Evolutionary conservation across 179 eudicot species (phyloP).

Genomic region (Silene coronaria): DNA sequence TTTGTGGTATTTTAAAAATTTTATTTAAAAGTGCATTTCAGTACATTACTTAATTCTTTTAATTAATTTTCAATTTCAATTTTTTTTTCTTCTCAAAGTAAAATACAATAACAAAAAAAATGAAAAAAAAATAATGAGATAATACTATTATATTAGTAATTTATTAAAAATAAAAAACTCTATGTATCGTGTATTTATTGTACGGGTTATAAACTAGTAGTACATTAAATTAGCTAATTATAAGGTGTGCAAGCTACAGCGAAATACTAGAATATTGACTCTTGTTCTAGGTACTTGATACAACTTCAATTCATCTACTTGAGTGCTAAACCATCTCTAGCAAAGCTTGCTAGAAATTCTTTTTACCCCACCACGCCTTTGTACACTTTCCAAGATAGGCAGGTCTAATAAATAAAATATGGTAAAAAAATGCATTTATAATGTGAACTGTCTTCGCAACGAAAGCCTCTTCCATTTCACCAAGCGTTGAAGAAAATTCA

Average conservation of each 20-base stretch:
- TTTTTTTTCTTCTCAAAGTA: no score
- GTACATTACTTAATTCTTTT: no score
- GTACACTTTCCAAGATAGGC: background rate
- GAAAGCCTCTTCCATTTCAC: constrained; percentile 13
- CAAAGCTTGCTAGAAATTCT: background rate
- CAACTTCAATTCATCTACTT: background rate
- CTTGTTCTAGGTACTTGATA: background rate
- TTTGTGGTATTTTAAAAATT: no score
- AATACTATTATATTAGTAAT: no score
- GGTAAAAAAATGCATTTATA: background rate
- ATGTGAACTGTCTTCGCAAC: no score
- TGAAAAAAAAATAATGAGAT: no score
- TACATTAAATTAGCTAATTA: background rate
- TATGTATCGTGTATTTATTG: no score
- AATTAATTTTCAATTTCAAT: no score
- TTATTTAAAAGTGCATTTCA: no score
- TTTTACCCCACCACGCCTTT: background rate
- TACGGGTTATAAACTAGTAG: no score
- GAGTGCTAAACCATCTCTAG: background rate
- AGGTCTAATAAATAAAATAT: background rate
- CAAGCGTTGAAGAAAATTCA: constrained; percentile 9
- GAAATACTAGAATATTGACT: background rate
- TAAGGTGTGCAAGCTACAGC: background rate
- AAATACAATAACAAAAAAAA: no score
- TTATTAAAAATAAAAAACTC: no score